Conservation (phyloP, 176 grass and related monocot species). For the Aegilops sharonensis region DNA sequence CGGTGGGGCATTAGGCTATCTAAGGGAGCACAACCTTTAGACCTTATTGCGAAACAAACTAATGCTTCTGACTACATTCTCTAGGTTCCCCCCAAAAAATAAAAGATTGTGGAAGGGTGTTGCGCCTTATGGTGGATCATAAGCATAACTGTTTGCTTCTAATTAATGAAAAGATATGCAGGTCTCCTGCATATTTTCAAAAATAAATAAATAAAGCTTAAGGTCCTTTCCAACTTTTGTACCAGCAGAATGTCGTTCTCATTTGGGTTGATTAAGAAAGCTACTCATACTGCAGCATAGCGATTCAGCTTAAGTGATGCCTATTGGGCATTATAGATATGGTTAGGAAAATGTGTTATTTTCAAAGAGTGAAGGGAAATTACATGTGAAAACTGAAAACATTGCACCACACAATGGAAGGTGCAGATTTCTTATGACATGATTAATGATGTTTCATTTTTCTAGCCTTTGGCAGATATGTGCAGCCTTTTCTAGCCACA, state of each 20-base stretch:
- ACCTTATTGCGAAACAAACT: background rate
- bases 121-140: background rate
- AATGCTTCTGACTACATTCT: background rate
- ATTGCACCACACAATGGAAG: background rate
- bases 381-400: background rate
- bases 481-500: background rate
- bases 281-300: background rate
- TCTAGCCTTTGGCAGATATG: conserved; percentile 10
- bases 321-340: background rate
- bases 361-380: conserved; percentile 1
- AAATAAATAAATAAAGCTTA: background rate
- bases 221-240: conserved; percentile 5
- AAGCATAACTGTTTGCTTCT: background rate
- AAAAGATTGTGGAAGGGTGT: background rate
- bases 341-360: background rate
- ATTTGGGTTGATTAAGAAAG: conserved; percentile 14
- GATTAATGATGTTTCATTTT: conserved; percentile 5
- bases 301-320: background rate
- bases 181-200: background rate
- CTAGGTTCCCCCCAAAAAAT: background rate
- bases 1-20: background rate
- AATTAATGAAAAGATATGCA: background rate
- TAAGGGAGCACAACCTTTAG: background rate
- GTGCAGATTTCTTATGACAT: conserved; percentile 10
- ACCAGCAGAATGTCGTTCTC: background rate